Conservation (phyloP, 164 flowering plant species). For the Vitis rotundifolia region DNA sequence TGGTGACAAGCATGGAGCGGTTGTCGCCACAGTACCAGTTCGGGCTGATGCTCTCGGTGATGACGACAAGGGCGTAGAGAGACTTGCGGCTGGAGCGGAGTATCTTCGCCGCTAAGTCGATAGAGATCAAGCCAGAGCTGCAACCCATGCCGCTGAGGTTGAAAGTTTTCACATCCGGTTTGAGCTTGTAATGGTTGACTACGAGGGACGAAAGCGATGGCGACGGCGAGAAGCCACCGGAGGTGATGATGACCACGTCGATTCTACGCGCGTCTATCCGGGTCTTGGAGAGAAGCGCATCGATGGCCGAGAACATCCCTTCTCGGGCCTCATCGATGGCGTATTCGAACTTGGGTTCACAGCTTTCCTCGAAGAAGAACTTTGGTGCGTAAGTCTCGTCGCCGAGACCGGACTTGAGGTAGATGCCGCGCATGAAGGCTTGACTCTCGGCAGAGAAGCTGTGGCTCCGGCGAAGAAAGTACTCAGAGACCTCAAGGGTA, state of each 20-base stretch:
- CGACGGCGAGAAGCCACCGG: constrained; percentile 44
- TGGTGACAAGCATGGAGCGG: constrained; percentile 60
- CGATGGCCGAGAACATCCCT: constrained; percentile 46
- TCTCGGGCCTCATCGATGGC: constrained; percentile 52
- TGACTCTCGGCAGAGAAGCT: constrained; percentile 21
- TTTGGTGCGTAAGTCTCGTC: constrained; percentile 61
- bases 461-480: constrained; percentile 30
- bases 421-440: constrained; percentile 54
- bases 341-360: constrained; percentile 26
- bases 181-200: constrained; percentile 43
- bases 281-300: constrained; percentile 35
- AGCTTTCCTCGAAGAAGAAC: constrained; percentile 38
- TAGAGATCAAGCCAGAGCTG: constrained; percentile 46
- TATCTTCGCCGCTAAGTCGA: constrained; percentile 48
- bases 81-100: constrained; percentile 19
- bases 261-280: constrained; percentile 24
- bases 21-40: constrained; percentile 64
- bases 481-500: constrained; percentile 28
- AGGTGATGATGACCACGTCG: constrained; percentile 43
- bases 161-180: constrained; percentile 41
- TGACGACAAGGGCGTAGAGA: constrained; percentile 46
- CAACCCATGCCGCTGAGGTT: constrained; percentile 71
- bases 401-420: constrained; percentile 56
- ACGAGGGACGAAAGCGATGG: constrained; percentile 53
- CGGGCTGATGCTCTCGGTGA: constrained; percentile 53